Base-by-base conservation (phyloP, 495 filamentous ascomycete species). In the Rhypophila decipiens region DNA sequence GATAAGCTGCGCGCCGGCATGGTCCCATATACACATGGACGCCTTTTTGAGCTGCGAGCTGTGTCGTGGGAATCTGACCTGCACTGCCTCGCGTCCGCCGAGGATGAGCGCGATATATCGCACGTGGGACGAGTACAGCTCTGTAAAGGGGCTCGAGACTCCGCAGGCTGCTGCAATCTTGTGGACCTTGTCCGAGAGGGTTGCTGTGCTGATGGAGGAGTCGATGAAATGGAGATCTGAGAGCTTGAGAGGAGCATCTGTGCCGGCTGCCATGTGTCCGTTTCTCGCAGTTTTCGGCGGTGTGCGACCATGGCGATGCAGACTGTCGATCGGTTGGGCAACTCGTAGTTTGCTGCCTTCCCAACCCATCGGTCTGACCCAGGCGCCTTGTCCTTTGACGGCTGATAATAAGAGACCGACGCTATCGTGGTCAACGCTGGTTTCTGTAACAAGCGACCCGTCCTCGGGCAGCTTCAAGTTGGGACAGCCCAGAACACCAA, bases 1-100 rank as follows among this genome's bases (percentile, higher is more conserved):
- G 43, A 84, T 71, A 21, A 84, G 57, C 69, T 79, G 74, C 3
- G 76, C 74, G 5, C 79, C 80, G 0, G 72, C 73, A 57, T 84
- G 80, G 50, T 84, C 80, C 79, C 79, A 82, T 22, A 79, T 66
- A 46, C 72, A 74, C n/a, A n/a, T n/a, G n/a, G n/a, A n/a, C n/a
- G n/a, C n/a, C n/a, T n/a, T n/a, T n/a, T n/a, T n/a, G n/a, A n/a
- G n/a, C 46, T 47, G 55, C 1, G 38, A 13, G 18, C 40, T 39
- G 10, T 42, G 35, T 12, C 23, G 10, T 1, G 59, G 59, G n/a
- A 54, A 39, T 5, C 59, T 42, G 18, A 60, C 51, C 49, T 63
- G 59, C 17, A 53, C 57, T 20, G 17, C 47, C 22, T 46, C 45
- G 12, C 51, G 4, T 2, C 57, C 73, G 17, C 73, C 76, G 17